Evolutionary conservation across 2,329 filamentous ascomycete genomes (phyloP), one percentile per base, ranked within the genome.

Genomic region (Aureobasidium zeae): DNA sequence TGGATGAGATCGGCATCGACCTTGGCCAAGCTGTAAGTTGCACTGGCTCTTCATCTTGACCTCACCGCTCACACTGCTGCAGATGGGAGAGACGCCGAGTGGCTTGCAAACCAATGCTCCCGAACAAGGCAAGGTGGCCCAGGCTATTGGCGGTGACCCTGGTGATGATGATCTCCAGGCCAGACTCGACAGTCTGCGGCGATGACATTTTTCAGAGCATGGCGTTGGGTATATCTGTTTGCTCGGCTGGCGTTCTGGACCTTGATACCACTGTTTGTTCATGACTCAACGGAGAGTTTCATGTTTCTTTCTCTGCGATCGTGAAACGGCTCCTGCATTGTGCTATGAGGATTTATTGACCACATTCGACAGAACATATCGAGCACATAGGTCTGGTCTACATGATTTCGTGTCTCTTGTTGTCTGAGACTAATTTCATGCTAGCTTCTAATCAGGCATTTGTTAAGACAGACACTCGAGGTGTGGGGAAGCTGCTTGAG

Each of bases 1-100:
- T 98, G 56, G 91, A 96, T 59, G 91, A 96, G 66, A 94, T 98
- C 61, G 91, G 91, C 42, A 81, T 98, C 21, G 89, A 98, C 58
- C 73, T 96, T 47, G 87, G 83, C 55, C 84, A 91, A 66, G 74
- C 85, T 54, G 89, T 96, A 73, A 67, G 85, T 73, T 44, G 20
- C 24, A n/a, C n/a, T n/a, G n/a, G 3, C 10, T 19, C n/a, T 4
- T 10, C 4, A 19, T 9, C 10, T 11, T 28, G 2, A 8, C 12
- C n/a, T 41, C 10, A 41, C 5, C 12, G 11, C 41, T 29, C 24
- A 9, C 39, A 39, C 16, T 12, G 30, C 10, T 54, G 50, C 59
- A 96, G 87, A 77, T 98, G 56, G 89, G 88, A 47, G 88, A 95
- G 62, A 91, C 89, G 2, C 91, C 91, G 1, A 80, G 81, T 29